Conservation (phyloP, 306 rosid species). For the Fragaria ananassa region DNA sequence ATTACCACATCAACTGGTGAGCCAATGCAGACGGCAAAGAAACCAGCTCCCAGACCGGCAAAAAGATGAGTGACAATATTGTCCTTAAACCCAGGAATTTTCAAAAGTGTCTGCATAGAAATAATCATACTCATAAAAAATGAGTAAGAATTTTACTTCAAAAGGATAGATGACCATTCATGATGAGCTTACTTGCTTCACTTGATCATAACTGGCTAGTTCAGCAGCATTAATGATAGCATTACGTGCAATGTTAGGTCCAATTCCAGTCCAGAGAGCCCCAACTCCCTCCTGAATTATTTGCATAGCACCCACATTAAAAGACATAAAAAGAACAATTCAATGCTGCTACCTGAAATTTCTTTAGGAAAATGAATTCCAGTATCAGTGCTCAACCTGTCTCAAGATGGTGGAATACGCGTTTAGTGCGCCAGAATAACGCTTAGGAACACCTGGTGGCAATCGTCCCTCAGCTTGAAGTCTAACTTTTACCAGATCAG, state of each 20-base stretch:
- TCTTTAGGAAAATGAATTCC: neutral
- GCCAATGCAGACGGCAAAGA: conserved; percentile 93
- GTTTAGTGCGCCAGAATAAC: conserved; percentile 86
- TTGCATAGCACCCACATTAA: conserved; percentile 1
- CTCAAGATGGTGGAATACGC: conserved; percentile 88
- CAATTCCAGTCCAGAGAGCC: conserved; percentile 97
- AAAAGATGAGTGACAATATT: conserved; percentile 83
- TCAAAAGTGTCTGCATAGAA: conserved; percentile 76
- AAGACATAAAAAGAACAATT: conserved; percentile 12
- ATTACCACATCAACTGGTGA: conserved; percentile 99
- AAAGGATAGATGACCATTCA: conserved; percentile 11
- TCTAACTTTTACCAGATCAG: conserved; percentile 94
- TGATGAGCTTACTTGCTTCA: conserved; percentile 59
- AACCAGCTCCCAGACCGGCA: conserved; percentile 95
- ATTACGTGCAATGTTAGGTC: conserved; percentile 92
- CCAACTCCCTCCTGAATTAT: conserved; percentile 68
- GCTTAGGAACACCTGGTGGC: conserved; percentile 82
- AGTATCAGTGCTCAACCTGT: conserved; percentile 55
- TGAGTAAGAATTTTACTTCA: conserved; percentile 3
- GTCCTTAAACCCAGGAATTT: conserved; percentile 92
- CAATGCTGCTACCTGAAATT: neutral
- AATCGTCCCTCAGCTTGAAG: conserved; percentile 96
- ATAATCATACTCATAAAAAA: conserved; percentile 6
- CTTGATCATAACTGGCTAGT: conserved; percentile 97
- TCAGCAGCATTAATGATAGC: conserved; percentile 97